Evolutionary conservation across 2,329 filamentous ascomycete genomes (phyloP).

Genomic region (Cordyceps javanica): DNA sequence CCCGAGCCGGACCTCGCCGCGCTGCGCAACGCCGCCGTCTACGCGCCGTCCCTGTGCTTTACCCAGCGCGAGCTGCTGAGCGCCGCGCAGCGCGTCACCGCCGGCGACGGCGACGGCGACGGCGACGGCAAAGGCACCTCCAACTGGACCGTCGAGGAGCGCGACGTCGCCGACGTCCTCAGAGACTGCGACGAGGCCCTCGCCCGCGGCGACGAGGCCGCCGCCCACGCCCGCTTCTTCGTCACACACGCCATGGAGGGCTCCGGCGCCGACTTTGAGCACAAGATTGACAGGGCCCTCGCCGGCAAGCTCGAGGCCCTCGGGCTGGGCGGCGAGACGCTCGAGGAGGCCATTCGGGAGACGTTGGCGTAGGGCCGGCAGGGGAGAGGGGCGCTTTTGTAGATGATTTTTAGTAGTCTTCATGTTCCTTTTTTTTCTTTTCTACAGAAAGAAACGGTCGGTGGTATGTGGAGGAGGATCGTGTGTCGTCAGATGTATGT

Average conservation of each 20-base stretch:
- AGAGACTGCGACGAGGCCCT: neutral
- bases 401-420: no score
- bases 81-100: conserved; percentile 21
- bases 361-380: neutral
- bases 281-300: conserved; percentile 20
- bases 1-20: conserved; percentile 24
- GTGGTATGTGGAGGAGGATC: no score
- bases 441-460: no score
- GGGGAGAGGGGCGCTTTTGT: neutral
- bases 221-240: conserved; percentile 20
- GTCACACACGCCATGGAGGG: conserved; percentile 25
- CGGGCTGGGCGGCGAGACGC: neutral
- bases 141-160: conserved; percentile 22
- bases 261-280: conserved; percentile 26
- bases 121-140: no score
- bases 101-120: no score
- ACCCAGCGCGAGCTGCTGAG: conserved; percentile 25
- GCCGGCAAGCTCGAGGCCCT: neutral
- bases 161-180: neutral
- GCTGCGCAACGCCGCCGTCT: conserved; percentile 26
- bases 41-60: conserved; percentile 28
- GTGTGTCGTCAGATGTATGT: no score
- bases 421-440: no score
- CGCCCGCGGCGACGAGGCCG: neutral
- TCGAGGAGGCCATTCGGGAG: neutral